Conservation (phyloP, 495 filamentous ascomycete species). For the Cenococcum geophilum region DNA sequence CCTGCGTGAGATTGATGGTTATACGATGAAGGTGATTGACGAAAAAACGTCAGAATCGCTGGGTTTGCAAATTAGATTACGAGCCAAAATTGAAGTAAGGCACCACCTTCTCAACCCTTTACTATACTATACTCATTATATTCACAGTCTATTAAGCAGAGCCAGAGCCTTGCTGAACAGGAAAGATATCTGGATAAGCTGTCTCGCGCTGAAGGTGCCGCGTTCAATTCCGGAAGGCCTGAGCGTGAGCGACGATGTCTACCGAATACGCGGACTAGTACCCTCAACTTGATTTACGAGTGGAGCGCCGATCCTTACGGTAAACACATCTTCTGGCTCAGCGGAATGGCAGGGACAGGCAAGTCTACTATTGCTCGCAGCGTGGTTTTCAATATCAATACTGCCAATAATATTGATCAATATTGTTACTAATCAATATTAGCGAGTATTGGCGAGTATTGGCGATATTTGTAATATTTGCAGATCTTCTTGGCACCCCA, state of each 20-base stretch:
- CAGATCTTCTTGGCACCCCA: no score
- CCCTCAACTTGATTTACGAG: conserved; percentile 6
- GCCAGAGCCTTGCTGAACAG: not conserved
- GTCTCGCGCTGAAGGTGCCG: conserved; percentile 1
- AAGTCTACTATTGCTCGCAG: no score
- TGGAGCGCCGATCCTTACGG: not conserved
- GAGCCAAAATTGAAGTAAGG: not conserved
- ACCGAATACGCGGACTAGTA: conserved; percentile 4
- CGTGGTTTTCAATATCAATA: no score
- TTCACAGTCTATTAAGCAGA: not conserved
- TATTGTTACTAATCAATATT: no score
- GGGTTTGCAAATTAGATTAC: not conserved
- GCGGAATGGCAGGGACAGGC: no score
- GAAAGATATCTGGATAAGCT: conserved; percentile 1
- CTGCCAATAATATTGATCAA: no score
- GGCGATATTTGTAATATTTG: no score
- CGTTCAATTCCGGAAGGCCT: conserved; percentile 1
- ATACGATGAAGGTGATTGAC: conserved; percentile 3
- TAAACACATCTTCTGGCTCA: conserved; percentile 4
- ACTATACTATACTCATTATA: not conserved
- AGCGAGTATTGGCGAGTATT: no score
- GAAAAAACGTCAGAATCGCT: not conserved
- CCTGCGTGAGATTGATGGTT: conserved; percentile 3
- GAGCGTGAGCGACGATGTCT: conserved; percentile 7
- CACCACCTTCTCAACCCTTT: not conserved